Evolutionary conservation across 768 basidiomycete genomes (phyloP), one percentile per base, ranked within the genome.

Genomic region (Trichaptum fuscoviolaceum): DNA sequence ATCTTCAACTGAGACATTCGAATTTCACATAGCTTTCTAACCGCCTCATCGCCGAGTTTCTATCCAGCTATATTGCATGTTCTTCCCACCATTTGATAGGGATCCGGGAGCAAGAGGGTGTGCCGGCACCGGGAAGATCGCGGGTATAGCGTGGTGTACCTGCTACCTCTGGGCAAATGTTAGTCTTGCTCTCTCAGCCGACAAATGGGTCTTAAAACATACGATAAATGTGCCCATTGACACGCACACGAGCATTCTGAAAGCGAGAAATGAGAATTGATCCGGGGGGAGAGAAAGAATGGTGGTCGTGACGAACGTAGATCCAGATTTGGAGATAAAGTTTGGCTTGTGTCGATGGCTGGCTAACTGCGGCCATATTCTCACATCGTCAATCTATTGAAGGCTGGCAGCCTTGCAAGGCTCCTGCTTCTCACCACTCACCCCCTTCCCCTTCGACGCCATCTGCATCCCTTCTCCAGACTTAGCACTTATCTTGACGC

Each of bases 281-380:
- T 52, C 42, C 42, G 42, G 42, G 42, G 42, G 42, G 42, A 52
- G 42, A 20, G 20, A 20, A 52, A 20, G 15, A 52, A 20, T 15
- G 42, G 42, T 15, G 42, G 42, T 52, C 10, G 42, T 52, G 42
- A 52, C 42, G 42, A 52, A 52, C 42, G 42, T 20, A 52, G 42
- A 52, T 52, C 42, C 42, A 52, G 42, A 52, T 52, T 52, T 52
- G 42, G 42, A 12, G 42, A 52, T 52, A 52, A 52, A 52, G 42
- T 52, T 52, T 52, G 42, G 42, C 42, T 52, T 52, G 42, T 52
- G 42, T 52, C 15, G 6, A 15, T 52, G 42, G 3, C 42, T 52
- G 42, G 42, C 42, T 52, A 52, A 52, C 42, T 52, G 42, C 42
- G 42, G 42, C 42, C 42, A 52, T 52, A 52, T 52, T 52, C 42